phyloP scores from a whole-genome alignment of 495 filamentous ascomycete genomes.

The Neurospora tetrasperma region DNA sequence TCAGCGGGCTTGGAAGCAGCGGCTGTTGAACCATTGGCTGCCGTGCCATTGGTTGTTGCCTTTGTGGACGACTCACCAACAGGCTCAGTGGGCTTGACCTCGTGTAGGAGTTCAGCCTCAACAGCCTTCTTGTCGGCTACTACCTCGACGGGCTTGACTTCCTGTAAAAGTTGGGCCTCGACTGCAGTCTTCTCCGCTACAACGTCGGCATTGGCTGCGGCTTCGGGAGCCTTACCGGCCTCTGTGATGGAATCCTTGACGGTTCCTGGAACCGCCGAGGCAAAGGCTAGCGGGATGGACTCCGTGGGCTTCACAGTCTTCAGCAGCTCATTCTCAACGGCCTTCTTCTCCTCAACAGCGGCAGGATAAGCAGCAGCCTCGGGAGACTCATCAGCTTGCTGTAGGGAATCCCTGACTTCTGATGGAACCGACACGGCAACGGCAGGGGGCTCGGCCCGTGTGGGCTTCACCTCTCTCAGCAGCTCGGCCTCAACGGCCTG shows the following conservation, averaged over 20 bases:
- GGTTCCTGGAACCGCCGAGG: conserved; percentile 51
- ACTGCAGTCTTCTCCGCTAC: conserved; percentile 74
- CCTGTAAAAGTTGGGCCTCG: conserved; percentile 54
- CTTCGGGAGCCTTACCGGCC: conserved; percentile 59
- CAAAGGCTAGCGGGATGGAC: conserved; percentile 39
- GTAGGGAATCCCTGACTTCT: conserved; percentile 62
- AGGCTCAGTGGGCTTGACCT: conserved; percentile 12
- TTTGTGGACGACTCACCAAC: conserved; percentile 14
- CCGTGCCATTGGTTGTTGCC: neutral
- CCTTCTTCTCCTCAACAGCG: conserved; percentile 68
- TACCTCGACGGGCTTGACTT: conserved; percentile 36
- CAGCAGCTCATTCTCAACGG: conserved; percentile 60
- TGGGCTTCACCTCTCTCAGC: conserved; percentile 31
- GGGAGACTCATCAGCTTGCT: conserved; percentile 49
- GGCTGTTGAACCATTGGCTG: neutral
- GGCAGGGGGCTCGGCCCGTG: conserved; percentile 6
- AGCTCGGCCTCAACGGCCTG: conserved; percentile 62
- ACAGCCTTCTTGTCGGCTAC: conserved; percentile 68
- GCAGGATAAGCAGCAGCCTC: conserved; percentile 62
- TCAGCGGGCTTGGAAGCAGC: conserved; percentile 4
- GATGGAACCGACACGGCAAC: conserved; percentile 51
- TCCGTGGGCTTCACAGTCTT: conserved; percentile 34
- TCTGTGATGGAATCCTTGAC: conserved; percentile 64
- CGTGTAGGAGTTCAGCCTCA: conserved; percentile 48
- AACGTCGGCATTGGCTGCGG: conserved; percentile 52